Evolutionary conservation across 2,329 filamentous ascomycete species (phyloP).

Genomic region (Aspergillus versicolor): DNA sequence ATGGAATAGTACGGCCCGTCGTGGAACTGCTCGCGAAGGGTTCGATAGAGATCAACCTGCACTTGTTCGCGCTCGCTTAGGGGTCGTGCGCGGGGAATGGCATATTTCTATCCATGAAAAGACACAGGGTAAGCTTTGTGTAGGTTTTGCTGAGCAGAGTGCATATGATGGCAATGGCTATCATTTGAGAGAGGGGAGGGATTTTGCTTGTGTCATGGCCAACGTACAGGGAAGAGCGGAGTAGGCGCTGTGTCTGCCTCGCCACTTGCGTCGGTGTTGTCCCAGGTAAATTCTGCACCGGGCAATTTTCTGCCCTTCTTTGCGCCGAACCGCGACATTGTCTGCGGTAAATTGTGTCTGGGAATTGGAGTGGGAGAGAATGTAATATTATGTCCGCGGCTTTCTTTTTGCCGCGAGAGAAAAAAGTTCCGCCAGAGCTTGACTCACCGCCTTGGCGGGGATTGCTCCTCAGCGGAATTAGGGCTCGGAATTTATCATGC

Average conservation of each 20-base stretch:
- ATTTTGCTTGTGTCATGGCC: neutral
- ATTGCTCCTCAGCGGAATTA: neutral
- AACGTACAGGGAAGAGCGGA: conserved; percentile 48
- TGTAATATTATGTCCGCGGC: neutral
- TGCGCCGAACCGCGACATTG: conserved; percentile 42
- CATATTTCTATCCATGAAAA: conserved; percentile 34
- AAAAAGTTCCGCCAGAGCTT: conserved; percentile 23
- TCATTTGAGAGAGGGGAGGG: neutral
- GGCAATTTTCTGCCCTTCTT: conserved; percentile 40
- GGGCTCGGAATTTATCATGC: neutral
- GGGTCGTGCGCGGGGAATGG: conserved; percentile 32
- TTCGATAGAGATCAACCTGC: conserved; percentile 51
- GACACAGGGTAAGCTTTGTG: neutral
- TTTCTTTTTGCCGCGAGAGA: conserved; percentile 12
- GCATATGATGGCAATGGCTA: neutral
- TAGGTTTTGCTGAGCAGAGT: neutral
- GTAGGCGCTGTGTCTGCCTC: conserved; percentile 45
- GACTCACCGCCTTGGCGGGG: conserved; percentile 25
- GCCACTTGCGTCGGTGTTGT: conserved; percentile 36
- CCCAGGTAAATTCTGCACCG: conserved; percentile 44
- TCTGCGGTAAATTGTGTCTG: neutral
- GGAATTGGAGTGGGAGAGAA: neutral
- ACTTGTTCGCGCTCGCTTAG: conserved; percentile 44
- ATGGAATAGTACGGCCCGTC: conserved; percentile 61
- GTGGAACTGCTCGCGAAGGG: conserved; percentile 55